phyloP scores from a whole-genome alignment of 257 asterid species.

The Mitragyna speciosa region DNA sequence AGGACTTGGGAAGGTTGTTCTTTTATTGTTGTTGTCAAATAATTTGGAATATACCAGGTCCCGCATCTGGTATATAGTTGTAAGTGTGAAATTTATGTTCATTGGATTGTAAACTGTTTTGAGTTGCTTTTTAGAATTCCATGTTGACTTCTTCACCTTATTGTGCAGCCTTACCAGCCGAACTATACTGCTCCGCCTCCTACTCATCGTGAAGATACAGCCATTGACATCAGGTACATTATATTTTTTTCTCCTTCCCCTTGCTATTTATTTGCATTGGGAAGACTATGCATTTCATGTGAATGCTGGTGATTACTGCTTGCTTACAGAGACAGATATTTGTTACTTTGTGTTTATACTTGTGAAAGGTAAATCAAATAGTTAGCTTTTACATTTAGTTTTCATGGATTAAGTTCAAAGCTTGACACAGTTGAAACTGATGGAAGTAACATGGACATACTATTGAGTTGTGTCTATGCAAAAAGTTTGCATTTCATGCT shows the following conservation, averaged over 20 bases:
- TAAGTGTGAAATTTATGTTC: background rate
- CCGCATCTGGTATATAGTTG: background rate
- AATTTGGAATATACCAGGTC: background rate
- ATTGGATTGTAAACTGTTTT: background rate
- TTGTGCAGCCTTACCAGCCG: slow-evolving; percentile 46
- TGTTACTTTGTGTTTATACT: background rate
- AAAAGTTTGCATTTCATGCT: background rate
- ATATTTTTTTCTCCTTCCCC: background rate
- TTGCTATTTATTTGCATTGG: background rate
- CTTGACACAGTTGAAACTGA: background rate
- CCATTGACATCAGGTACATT: slow-evolving; percentile 45
- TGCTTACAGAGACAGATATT: background rate
- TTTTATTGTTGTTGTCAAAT: no score
- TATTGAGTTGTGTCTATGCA: background rate
- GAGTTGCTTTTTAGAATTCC: background rate
- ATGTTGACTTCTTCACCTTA: background rate
- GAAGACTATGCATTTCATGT: background rate
- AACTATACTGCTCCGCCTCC: slow-evolving; percentile 53
- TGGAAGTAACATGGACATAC: background rate
- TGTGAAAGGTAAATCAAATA: background rate
- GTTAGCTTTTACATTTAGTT: background rate
- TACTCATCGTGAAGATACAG: slow-evolving; percentile 36
- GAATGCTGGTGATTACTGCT: background rate
- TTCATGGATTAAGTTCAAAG: background rate
- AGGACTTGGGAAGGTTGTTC: background rate